phyloP scores from a whole-genome alignment of 257 asterid species.

The Solanum chmielewskii region DNA sequence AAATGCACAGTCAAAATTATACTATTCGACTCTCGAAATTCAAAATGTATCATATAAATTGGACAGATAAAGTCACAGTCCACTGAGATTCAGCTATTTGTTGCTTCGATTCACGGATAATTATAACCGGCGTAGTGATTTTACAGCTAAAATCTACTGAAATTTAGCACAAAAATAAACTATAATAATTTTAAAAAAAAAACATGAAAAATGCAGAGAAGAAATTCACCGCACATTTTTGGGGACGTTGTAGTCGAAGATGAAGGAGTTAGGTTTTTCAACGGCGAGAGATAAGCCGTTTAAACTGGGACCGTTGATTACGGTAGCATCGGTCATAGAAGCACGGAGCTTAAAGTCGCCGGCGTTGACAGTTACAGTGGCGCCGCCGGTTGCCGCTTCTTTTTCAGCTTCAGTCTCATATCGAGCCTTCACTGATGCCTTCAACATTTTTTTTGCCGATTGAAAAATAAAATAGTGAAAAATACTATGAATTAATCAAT shows the following conservation, averaged over 20 bases:
- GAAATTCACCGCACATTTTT: conserved; percentile 28
- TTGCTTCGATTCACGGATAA: background rate
- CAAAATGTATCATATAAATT: no score
- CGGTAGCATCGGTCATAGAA: conserved; percentile 73
- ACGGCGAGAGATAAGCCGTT: conserved; percentile 63
- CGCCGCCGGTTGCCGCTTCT: conserved; percentile 29
- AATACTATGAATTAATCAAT: no score
- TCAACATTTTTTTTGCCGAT: conserved; percentile 13
- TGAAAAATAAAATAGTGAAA: background rate
- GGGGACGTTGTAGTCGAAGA: conserved; percentile 78
- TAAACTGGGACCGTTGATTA: conserved; percentile 62
- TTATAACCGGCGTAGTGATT: background rate
- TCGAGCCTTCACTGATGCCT: conserved; percentile 58
- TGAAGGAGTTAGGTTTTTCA: conserved; percentile 81
- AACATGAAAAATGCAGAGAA: background rate
- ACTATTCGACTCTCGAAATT: background rate
- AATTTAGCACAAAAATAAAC: background rate
- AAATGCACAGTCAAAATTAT: no score
- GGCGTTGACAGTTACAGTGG: conserved; percentile 64
- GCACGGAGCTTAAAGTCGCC: conserved; percentile 84
- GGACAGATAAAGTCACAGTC: no score
- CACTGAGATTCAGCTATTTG: background rate
- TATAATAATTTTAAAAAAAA: background rate
- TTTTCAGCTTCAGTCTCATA: conserved; percentile 45
- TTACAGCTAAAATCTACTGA: background rate